A percentile compares a stretch with the other conserved stretches of the same genome.
Evolutionary conservation across 495 filamentous ascomycete species (phyloP).

Genomic region (Neurospora sp.): DNA sequence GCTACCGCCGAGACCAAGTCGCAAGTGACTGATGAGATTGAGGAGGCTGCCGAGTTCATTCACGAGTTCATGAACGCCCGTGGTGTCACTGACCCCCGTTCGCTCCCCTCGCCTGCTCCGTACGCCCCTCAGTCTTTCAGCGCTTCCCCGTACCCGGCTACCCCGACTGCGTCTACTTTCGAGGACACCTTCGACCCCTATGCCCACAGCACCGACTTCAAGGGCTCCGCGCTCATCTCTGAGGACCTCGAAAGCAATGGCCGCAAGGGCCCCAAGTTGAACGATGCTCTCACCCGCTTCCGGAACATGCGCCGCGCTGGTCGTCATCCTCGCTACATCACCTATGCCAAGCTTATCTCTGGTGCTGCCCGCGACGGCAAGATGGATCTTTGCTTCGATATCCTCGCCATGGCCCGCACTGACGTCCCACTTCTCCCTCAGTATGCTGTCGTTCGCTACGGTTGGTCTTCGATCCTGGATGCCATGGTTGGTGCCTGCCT

Average conservation of each 20-base stretch:
- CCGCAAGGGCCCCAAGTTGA: conserved; percentile 59
- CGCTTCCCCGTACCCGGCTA: conserved; percentile 27
- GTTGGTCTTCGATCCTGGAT: conserved; percentile 90
- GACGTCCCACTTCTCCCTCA: conserved; percentile 78
- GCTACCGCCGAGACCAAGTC: conserved; percentile 26
- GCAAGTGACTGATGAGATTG: conserved; percentile 67
- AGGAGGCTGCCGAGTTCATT: conserved; percentile 77
- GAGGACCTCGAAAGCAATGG: conserved; percentile 72
- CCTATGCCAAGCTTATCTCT: conserved; percentile 88
- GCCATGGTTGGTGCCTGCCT: conserved; percentile 93
- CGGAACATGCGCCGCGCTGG: conserved; percentile 87
- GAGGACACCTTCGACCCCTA: conserved; percentile 87
- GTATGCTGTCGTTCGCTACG: conserved; percentile 76
- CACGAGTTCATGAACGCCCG: conserved; percentile 59
- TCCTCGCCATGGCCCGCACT: conserved; percentile 73
- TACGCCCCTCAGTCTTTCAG: conserved; percentile 18
- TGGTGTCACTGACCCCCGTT: conserved; percentile 35
- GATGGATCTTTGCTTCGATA: conserved; percentile 70
- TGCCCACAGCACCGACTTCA: conserved; percentile 78
- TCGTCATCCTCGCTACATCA: conserved; percentile 87
- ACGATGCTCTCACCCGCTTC: conserved; percentile 72
- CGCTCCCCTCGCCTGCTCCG: conserved; percentile 22
- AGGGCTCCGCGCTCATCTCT: conserved; percentile 78
- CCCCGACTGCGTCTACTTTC: conserved; percentile 31
- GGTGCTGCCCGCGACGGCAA: conserved; percentile 76